Base-by-base conservation (phyloP, 2,329 filamentous ascomycete genomes). In the Monosporascus ibericus region DNA sequence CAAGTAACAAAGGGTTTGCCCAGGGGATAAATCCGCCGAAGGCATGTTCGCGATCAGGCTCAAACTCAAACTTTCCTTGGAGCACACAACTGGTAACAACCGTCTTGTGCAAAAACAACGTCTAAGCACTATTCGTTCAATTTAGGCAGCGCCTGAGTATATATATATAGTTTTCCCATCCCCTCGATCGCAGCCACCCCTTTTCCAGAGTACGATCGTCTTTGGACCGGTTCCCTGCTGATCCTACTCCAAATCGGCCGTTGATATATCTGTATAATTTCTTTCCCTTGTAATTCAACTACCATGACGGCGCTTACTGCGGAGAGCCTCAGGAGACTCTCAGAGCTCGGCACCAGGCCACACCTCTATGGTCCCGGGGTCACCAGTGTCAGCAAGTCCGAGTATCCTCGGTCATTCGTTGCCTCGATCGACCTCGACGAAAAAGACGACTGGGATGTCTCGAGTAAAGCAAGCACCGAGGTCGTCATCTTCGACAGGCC, bases 261-360 rank as follows among this genome's bases (percentile, higher is more conserved):
- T 42, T 42, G n/a, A n/a, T 46, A 27, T 30, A 17, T n/a, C 22
- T 25, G 5, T 27, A n/a, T 22, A 39, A 30, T n/a, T 25, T 47
- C 44, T 47, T 47, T 30, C 17, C 17, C 18, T 22, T 15, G 30
- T 38, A 48, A 36, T 24, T 20, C n/a, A 20, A 5, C 6, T 17
- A n/a, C 36, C 5, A 37, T 49, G 27, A 14, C 20, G 7, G 14
- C 46, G 15, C 42, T 46, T 27, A 46, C 42, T 17, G 24, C 42
- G 9, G 54, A 60, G 17, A 60, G 57, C 14, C n/a, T 24, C 8
- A n/a, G 55, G 11, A 50, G 58, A 39, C 52, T 59, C 2, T 54
- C 57, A 49, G 48, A 52, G 9, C 51, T 62, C 2, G 58, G 59
- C 2, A 44, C 27, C 18, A 53, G 57, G 24, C 56, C 59, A 11